phyloP scores from a whole-genome alignment of 1,139 yeast genomes.

The Hansenula lynferdii region DNA sequence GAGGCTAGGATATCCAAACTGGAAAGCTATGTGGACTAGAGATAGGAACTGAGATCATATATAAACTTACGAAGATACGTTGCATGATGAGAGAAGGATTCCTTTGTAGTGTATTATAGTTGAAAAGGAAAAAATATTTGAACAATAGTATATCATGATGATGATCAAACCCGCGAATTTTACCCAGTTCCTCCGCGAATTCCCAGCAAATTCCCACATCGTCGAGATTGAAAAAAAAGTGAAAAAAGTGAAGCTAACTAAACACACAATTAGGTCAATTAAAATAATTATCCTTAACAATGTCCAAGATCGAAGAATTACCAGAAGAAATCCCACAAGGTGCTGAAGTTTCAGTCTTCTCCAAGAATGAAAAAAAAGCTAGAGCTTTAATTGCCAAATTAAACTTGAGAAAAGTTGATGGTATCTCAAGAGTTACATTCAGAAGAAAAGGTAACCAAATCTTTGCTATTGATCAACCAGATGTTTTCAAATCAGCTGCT shows the following conservation, averaged over 20 bases:
- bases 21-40: constrained; percentile 7
- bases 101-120: no score
- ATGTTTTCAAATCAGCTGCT: constrained; percentile 90
- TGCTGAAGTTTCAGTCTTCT: constrained; percentile 77
- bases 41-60: neutral
- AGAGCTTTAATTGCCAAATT: constrained; percentile 87
- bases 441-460: constrained; percentile 92
- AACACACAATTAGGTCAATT: no score
- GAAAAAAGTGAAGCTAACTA: no score
- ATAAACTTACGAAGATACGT: no score
- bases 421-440: constrained; percentile 94
- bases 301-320: constrained; percentile 27
- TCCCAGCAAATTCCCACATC: neutral
- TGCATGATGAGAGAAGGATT: no score
- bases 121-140: no score
- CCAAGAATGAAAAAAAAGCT: constrained; percentile 95
- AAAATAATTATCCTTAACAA: no score
- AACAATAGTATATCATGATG: neutral
- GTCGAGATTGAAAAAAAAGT: constrained; percentile 1
- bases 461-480: constrained; percentile 91
- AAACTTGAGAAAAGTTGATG: constrained; percentile 87
- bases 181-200: neutral
- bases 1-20: constrained; percentile 27
- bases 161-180: no score
- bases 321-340: constrained; percentile 72